Conservation (phyloP, 495 filamentous ascomycete species). For the Monascus purpureus region DNA sequence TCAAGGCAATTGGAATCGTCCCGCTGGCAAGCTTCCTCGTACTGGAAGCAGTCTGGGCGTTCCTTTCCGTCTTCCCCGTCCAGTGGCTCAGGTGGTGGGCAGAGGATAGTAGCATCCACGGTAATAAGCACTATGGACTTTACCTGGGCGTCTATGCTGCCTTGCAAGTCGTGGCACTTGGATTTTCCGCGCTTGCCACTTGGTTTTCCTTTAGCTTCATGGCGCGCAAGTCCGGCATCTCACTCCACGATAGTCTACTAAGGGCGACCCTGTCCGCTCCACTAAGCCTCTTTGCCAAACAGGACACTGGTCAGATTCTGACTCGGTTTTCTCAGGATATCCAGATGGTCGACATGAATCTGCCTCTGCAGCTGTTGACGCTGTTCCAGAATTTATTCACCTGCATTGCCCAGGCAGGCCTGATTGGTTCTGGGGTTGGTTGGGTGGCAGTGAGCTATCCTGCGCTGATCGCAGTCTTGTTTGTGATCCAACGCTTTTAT, state of each 20-base stretch:
- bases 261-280: constrained; percentile 14
- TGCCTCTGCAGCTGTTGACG: constrained; percentile 14
- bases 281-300: constrained; percentile 11
- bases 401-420: constrained; percentile 16
- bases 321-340: no score
- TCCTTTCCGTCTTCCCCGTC: constrained; percentile 1
- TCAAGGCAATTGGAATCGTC: constrained; percentile 2
- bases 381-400: constrained; percentile 13
- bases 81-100: constrained; percentile 30
- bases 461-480: constrained; percentile 17
- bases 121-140: constrained; percentile 16
- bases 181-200: constrained; percentile 12
- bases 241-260: constrained; percentile 19
- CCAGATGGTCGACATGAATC: constrained; percentile 30
- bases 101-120: constrained; percentile 10
- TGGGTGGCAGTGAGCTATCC: constrained; percentile 22
- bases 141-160: constrained; percentile 26
- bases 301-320: no score
- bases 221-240: constrained; percentile 16
- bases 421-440: constrained; percentile 16
- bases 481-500: constrained; percentile 32
- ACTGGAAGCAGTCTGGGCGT: constrained; percentile 1
- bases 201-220: constrained; percentile 23
- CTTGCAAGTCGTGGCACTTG: not conserved
- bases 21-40: not conserved